Conservation (phyloP, 371 early-diverging fungal genomes). For the Globomyces sp. region DNA sequence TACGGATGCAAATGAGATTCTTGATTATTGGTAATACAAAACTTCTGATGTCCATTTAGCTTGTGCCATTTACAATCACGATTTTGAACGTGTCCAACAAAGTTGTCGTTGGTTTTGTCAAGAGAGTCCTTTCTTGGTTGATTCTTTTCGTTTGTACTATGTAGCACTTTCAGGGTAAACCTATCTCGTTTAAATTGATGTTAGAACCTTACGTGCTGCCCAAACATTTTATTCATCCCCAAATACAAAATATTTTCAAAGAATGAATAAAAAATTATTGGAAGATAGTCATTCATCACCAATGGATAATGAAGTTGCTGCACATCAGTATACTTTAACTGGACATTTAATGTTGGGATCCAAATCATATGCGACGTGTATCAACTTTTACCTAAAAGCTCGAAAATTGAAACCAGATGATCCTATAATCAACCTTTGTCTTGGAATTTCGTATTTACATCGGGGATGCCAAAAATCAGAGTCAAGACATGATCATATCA, state of each 20-base stretch:
- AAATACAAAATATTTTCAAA: neutral
- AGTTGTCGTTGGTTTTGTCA: slow-evolving; percentile 51
- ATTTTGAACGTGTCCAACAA: slow-evolving; percentile 43
- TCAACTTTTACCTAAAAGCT: slow-evolving; percentile 60
- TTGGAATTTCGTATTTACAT: slow-evolving; percentile 63
- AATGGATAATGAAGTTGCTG: neutral
- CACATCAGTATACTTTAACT: slow-evolving; percentile 51
- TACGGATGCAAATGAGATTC: slow-evolving; percentile 51
- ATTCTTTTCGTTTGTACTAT: slow-evolving; percentile 57
- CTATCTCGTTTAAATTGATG: neutral
- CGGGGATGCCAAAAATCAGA: slow-evolving; percentile 39
- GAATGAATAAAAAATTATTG: too few species aligned
- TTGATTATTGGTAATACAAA: slow-evolving; percentile 58
- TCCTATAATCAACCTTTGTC: slow-evolving; percentile 62
- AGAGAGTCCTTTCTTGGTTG: slow-evolving; percentile 42
- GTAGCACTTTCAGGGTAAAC: slow-evolving; percentile 48
- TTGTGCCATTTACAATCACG: slow-evolving; percentile 46
- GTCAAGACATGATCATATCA: slow-evolving; percentile 10
- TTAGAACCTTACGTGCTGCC: neutral
- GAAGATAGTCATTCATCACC: neutral
- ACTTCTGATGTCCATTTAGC: slow-evolving; percentile 33
- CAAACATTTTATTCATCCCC: neutral
- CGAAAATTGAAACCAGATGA: slow-evolving; percentile 59
- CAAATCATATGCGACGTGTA: slow-evolving; percentile 56
- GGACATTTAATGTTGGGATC: slow-evolving; percentile 61